Conservation (phyloP, 192 early-diverging fungal species). For the Backusella liffmaniae region DNA sequence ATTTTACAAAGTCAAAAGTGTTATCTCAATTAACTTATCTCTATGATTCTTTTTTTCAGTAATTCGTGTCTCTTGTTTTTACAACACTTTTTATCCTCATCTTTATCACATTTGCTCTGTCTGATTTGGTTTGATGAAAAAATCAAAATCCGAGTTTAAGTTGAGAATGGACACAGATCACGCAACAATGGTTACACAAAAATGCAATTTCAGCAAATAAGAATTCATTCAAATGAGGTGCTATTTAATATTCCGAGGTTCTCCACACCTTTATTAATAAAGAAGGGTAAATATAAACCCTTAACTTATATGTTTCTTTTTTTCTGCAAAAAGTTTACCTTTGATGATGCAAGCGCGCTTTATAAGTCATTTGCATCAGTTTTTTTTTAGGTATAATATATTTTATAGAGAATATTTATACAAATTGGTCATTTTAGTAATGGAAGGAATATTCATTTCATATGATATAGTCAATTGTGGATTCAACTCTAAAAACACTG, state of each 20-base stretch:
- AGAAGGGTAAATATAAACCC: not conserved
- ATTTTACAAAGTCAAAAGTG: not conserved
- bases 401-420: not conserved
- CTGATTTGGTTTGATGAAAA: not conserved
- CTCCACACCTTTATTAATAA: not conserved
- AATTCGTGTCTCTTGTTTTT: not conserved
- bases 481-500: not conserved
- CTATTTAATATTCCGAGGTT: not conserved
- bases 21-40: not conserved
- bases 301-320: not conserved
- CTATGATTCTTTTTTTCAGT: too few species aligned
- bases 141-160: not conserved
- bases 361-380: not conserved
- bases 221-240: not conserved
- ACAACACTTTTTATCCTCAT: not conserved
- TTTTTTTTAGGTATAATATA: not conserved
- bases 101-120: not conserved
- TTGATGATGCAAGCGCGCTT: not conserved
- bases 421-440: not conserved
- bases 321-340: not conserved
- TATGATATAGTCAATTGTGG: not conserved
- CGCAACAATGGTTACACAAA: not conserved
- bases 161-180: not conserved
- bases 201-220: not conserved
- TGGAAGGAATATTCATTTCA: not conserved